Evolutionary conservation across 2,329 filamentous ascomycete genomes (phyloP), one percentile per base, ranked within the genome.

Genomic region (Pseudocercospora fuligena): DNA sequence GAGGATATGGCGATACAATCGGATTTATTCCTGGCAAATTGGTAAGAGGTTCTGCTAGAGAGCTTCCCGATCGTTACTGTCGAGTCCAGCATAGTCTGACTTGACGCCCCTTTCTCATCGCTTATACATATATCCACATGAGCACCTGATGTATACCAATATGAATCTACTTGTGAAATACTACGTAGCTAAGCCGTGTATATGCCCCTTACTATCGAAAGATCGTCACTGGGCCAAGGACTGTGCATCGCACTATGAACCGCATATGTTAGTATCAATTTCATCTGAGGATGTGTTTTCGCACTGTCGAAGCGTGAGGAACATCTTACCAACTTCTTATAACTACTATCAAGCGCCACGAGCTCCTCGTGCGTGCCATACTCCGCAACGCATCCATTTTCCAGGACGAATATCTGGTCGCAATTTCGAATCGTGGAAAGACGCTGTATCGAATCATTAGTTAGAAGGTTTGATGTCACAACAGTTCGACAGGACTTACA

Each of bases 401-500:
- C 90, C 56, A 95, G 86, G 0, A 94, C 91, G 72, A 92, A 92
- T 46, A 94, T 94, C 19, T 89, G 81, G 76, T 94, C 89, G 0
- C 91, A 90, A 71, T 93, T 90, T 77, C 92, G 91, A 25, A 94
- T 88, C 11, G 90, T 94, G 0, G 89, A 89, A 56, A 94, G 82
- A 16, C 92, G 84, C 49, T 54, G 23, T 14, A 19, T 49, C 8
- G 21, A 9, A 49, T 40, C 46, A 49, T 9, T 19, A 49, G 8
- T 14, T 6, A n/a, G 7, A 9, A 19, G 8, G n/a, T 19, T 11
- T 49, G 46, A 49, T 49, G 14, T 40, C 33, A 40, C n/a, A 19
- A 8, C 8, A 14, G 5, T 49, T n/a, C 8, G 46, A 6, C 46
- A 54, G 49, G 21, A 29, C 49, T 54, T 54, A 54, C 49, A 76